A percentile compares a stretch with the other conserved stretches of the same genome.
These are phyloP conservation scores for Kodamaea ohmeri DNA, from an alignment of 1,139 yeast genomes.

Conservation along the genomic window DNA sequence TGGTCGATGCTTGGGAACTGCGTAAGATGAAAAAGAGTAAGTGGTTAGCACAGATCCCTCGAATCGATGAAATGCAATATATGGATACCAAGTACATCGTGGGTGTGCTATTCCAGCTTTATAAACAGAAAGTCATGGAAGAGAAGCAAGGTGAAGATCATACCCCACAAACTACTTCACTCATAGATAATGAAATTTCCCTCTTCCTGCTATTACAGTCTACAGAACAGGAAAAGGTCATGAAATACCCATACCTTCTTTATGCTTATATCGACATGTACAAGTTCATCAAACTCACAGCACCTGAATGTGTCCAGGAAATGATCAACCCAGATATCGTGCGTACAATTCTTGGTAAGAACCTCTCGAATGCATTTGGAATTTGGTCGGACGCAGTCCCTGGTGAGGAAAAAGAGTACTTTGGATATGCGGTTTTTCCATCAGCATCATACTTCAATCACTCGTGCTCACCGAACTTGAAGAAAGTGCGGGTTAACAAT, in stretches of 20 bases:
- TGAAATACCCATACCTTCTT: slow-evolving; percentile 49
- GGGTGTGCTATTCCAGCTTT: slow-evolving; percentile 29
- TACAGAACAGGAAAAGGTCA: slow-evolving; percentile 50
- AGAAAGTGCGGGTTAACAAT: slow-evolving; percentile 24
- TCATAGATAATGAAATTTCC: slow-evolving; percentile 20
- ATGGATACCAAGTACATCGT: slow-evolving; percentile 37
- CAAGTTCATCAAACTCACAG: slow-evolving; percentile 45
- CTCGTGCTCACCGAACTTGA: slow-evolving; percentile 34
- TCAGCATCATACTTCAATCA: slow-evolving; percentile 72
- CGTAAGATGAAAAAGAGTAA: slow-evolving; percentile 28
- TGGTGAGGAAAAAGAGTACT: slow-evolving; percentile 54
- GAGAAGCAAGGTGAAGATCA: not conserved
- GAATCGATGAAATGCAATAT: slow-evolving; percentile 36
- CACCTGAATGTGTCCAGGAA: slow-evolving; percentile 37
- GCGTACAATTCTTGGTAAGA: slow-evolving; percentile 55
- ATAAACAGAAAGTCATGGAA: slow-evolving; percentile 13
- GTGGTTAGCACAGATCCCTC: slow-evolving; percentile 29
- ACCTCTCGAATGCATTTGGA: slow-evolving; percentile 74
- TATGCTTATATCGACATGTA: slow-evolving; percentile 50
- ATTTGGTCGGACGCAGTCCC: slow-evolving; percentile 54
- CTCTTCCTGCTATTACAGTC: slow-evolving; percentile 52
- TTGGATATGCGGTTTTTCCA: slow-evolving; percentile 67
- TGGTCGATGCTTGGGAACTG: slow-evolving; percentile 40
- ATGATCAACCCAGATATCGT: slow-evolving; percentile 40
- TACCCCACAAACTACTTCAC: slow-evolving; percentile 1